A percentile compares a stretch with the other conserved stretches of the same genome.
phyloP scores from a whole-genome alignment of 2,329 filamentous ascomycete species.

The Teratosphaeria zuluensis region DNA sequence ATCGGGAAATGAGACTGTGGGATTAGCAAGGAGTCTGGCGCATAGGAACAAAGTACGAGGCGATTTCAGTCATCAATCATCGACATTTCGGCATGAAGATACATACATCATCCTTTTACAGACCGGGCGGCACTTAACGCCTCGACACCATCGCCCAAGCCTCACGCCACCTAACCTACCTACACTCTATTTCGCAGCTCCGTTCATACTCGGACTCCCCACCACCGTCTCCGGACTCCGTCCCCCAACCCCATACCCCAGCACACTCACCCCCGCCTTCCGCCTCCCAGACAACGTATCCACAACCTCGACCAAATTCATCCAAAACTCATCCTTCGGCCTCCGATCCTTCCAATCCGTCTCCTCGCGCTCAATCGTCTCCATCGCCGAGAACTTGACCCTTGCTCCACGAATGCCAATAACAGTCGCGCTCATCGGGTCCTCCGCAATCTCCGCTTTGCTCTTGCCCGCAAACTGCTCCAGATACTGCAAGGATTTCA shows the following conservation, averaged over 20 bases:
- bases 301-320: constrained; percentile 67
- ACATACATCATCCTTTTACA: background rate
- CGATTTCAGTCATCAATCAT: background rate
- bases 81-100: background rate
- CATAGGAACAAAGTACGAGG: background rate
- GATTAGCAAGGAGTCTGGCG: constrained; percentile 1
- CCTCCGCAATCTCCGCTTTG: constrained; percentile 58
- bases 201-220: background rate
- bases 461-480: constrained; percentile 63
- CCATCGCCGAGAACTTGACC: constrained; percentile 79
- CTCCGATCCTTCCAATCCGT: constrained; percentile 91
- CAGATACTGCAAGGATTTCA: constrained; percentile 88
- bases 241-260: background rate
- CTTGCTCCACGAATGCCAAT: constrained; percentile 88
- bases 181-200: background rate
- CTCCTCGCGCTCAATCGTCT: constrained; percentile 67
- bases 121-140: background rate
- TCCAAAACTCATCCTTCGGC: constrained; percentile 79
- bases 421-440: constrained; percentile 65
- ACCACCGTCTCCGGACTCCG: background rate
- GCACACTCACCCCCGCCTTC: constrained; percentile 7
- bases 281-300: constrained; percentile 69
- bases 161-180: background rate
- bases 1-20: background rate
- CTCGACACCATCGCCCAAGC: background rate